Percentiles rank a stretch among this genome's conserved stretches.
These are phyloP conservation scores for Ceratocystis variospora DNA, from an alignment of 2,329 filamentous ascomycete species.

Conservation along the genomic window DNA sequence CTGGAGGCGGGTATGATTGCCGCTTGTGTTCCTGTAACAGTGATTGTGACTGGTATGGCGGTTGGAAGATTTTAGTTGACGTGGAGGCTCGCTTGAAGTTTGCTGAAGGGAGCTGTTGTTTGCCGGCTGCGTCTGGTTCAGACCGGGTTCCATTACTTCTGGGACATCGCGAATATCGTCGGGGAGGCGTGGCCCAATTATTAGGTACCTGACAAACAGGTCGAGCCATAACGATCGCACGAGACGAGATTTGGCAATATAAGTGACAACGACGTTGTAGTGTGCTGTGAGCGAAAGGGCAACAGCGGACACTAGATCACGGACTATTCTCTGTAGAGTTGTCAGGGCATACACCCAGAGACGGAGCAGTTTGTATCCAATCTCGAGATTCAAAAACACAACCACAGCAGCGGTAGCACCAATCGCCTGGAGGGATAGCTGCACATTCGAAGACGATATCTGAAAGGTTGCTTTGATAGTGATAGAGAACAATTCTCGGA, in stretches of 20 bases:
- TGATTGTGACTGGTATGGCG: background rate
- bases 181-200: conserved; percentile 17
- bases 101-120: background rate
- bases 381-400: conserved; percentile 18
- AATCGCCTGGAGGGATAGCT: conserved; percentile 16
- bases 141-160: conserved; percentile 10
- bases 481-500: conserved; percentile 13
- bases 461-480: conserved; percentile 17
- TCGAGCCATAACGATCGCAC: conserved; percentile 14
- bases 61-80: background rate
- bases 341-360: conserved; percentile 18
- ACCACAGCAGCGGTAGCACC: conserved; percentile 15
- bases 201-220: conserved; percentile 15
- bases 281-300: conserved; percentile 11
- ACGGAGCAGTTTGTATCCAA: conserved; percentile 17
- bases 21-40: background rate
- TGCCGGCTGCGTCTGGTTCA: background rate
- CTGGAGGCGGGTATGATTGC: conserved; percentile 14
- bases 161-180: conserved; percentile 17
- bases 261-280: conserved; percentile 3
- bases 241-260: conserved; percentile 8
- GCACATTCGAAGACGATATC: conserved; percentile 18
- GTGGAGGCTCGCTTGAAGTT: background rate
- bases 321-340: conserved; percentile 16
- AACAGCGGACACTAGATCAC: conserved; percentile 14